Evolutionary conservation across 1,284 basidiomycete species (phyloP), one percentile per base, ranked within the genome.

Genomic region (Papiliotrema fonsecae): DNA sequence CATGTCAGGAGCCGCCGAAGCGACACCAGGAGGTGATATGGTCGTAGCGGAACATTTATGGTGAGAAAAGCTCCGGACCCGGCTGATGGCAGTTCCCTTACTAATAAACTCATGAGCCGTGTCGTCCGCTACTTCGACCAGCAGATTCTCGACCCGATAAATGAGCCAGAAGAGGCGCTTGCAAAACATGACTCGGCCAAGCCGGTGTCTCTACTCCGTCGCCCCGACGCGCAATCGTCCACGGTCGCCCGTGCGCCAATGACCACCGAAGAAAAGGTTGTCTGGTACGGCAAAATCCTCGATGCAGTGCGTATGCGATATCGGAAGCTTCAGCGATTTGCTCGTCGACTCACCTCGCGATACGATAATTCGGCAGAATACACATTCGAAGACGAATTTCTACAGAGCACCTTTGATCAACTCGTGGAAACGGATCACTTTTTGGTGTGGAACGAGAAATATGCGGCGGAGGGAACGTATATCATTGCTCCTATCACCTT

Each of bases 321-420:
- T 66, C 82, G 96, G 39, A 97, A 97, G 72, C 78, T 98, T 27
- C 88, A 94, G 59, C 87, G 93, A 3, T 93, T 97, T 71, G 86
- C 87, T 41, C 81, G 88, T 56, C 83, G 84, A 9, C 78, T 92
- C 24, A 84, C 85, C 0, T 85, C 88, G 62, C 82, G 89, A 35
- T 94, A 97, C 74, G 88, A 88, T 65, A 97, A 97, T 71, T 91
- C 93, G 1, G 88, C 93, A 1, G 96, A 98, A 73, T 98, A 97
- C 68, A 81, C 80, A 44, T 78, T 98, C 27, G 87, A 91, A 51
- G 81, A 83, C 43, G 77, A 85, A n/a, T 81, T 86, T 43, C 77
- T 97, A 44, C 86, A 88, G 51, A 75, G 79, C 3, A 87, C 98
- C 69, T 86, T 98, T 54, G 78, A 84, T 19, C 80, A 81, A 11